A percentile compares a stretch with the other conserved stretches of the same genome.
Evolutionary conservation across 108 stramenopile species (phyloP).

Genomic region (Nannochloropsis gaditana): DNA sequence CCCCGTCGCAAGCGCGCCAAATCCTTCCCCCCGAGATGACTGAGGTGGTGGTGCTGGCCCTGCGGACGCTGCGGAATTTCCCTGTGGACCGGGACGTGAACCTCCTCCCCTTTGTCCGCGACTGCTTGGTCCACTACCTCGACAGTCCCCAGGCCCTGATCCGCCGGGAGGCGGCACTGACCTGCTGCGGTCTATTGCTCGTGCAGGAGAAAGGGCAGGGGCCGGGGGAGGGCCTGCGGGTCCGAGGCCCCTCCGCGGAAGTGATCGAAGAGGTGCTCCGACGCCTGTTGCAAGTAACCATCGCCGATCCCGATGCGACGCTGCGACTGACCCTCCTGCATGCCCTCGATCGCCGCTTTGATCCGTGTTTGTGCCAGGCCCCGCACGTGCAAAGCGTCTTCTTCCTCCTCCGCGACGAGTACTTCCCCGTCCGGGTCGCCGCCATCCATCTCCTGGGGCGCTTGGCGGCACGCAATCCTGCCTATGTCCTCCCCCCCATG

Average conservation of each 20-base stretch:
- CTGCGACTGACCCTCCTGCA: constrained; percentile 76
- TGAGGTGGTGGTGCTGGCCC: constrained; percentile 64
- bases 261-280: constrained; percentile 74
- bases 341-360: constrained; percentile 74
- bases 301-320: constrained; percentile 71
- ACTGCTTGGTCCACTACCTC: constrained; percentile 68
- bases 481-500: constrained; percentile 49
- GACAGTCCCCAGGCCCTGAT: constrained; percentile 67
- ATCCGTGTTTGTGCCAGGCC: constrained; percentile 68
- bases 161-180: constrained; percentile 68
- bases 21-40: constrained; percentile 42
- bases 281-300: constrained; percentile 66
- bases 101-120: constrained; percentile 73
- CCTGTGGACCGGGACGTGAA: constrained; percentile 41
- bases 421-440: constrained; percentile 66
- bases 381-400: constrained; percentile 73
- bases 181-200: constrained; percentile 71
- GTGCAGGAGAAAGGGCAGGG: constrained; percentile 46
- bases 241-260: not conserved
- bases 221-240: not conserved
- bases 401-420: constrained; percentile 79
- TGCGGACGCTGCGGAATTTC: constrained; percentile 75
- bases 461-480: constrained; percentile 73
- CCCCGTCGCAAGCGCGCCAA: not conserved
- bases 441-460: constrained; percentile 75